Base-by-base conservation (phyloP, 371 early-diverging fungal genomes). In the Mucor velutinosus region DNA sequence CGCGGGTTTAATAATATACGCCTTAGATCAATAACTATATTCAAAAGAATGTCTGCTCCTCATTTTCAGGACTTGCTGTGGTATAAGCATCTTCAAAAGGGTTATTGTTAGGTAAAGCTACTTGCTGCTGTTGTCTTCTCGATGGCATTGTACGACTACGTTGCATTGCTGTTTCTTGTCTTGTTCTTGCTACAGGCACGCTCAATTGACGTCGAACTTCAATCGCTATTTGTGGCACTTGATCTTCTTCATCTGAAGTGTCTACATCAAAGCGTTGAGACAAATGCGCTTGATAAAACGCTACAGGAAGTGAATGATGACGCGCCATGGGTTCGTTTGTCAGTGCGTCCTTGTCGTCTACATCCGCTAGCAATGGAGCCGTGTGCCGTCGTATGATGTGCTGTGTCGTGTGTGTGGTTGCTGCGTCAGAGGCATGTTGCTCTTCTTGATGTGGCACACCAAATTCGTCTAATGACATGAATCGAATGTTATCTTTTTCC, bases 201-300 rank as follows among this genome's bases (percentile, higher is more conserved):
- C 49, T 51, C 7, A 51, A 33, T 53, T 58, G 66, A 6, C 66
- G 66, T 19, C 47, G 30, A 10, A 66, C n/a, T 59, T 45, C 19
- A 4, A 66, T 41, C 0, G 62, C 62, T 49, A 47, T 4, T 14
- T 27, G 29, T 3, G 47, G 23, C 7, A 30, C 65, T 6, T 65
- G 47, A 0, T 57, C 29, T n/a, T 57, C 57, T 7, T 65, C 58
- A 32, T 58, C 58, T 27, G 14, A 21, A n/a, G 11, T 29, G 17
- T 19, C 30, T 7, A 12, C 29, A 17, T 30, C 47, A 33, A 47
- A 37, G 1, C 21, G 25, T 1, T 41, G 45, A n/a, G 62, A 62
- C 17, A 58, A 29, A 4, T 35, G 49, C 17, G 59, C 37, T 4
- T 19, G 51, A 27, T 64, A 64, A 4, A 58, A n/a, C 3, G 6